These are phyloP conservation scores for Erodium texanum DNA, from an alignment of 441 rosid species.

Conservation along the genomic window DNA sequence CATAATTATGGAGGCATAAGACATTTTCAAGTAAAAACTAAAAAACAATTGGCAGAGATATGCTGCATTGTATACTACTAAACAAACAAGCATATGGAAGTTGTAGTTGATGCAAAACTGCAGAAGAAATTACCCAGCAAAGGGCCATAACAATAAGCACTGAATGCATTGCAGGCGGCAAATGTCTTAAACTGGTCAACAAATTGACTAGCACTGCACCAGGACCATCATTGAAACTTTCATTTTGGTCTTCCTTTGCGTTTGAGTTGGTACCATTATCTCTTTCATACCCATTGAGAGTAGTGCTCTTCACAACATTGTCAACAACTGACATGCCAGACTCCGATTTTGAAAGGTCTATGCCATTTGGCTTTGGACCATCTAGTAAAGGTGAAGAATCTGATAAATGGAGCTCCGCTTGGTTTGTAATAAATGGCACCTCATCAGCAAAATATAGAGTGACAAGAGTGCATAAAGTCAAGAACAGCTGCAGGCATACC, in stretches of 20 bases:
- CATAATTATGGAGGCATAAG: conserved; percentile 13
- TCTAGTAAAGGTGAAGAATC: conserved; percentile 81
- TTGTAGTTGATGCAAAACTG: conserved; percentile 2
- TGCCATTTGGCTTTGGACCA: conserved; percentile 40
- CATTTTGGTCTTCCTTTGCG: conserved; percentile 35
- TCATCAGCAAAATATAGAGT: conserved; percentile 84
- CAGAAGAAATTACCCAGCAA: conserved; percentile 63
- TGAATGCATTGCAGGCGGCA: conserved; percentile 85
- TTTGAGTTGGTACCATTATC: conserved; percentile 32
- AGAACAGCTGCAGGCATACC: conserved; percentile 57
- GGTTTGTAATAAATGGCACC: conserved; percentile 47
- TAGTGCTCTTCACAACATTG: conserved; percentile 27
- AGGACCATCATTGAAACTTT: conserved; percentile 58
- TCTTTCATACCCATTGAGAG: conserved; percentile 29
- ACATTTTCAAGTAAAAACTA: conserved; percentile 3
- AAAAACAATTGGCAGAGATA: neutral
- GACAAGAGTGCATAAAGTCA: conserved; percentile 68
- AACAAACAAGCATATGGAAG: neutral
- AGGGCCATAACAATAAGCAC: conserved; percentile 91
- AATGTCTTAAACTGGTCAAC: conserved; percentile 87
- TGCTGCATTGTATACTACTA: neutral
- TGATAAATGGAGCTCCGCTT: conserved; percentile 27
- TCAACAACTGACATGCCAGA: conserved; percentile 22
- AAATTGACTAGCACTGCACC: conserved; percentile 85
- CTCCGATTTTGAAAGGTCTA: conserved; percentile 38